phyloP scores from a whole-genome alignment of 225 moss, liverwort and hornwort species.

The Pseudoscleropodium purum region DNA sequence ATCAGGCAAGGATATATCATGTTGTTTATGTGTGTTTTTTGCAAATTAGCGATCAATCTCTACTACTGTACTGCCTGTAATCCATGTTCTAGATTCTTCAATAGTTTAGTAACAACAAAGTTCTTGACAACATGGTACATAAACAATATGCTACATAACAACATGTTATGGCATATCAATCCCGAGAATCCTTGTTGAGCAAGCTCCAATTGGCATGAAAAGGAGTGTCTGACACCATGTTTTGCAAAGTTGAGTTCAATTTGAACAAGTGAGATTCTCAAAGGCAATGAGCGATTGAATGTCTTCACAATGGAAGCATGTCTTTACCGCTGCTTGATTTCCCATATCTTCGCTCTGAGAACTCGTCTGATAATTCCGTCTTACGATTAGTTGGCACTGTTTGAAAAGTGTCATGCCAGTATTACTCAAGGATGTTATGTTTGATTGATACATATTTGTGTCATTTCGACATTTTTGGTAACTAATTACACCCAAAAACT shows the following conservation, averaged over 20 bases:
- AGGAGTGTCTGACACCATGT: neutral
- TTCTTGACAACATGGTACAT: neutral
- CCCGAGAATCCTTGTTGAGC: neutral
- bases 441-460: neutral
- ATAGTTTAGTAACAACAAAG: neutral
- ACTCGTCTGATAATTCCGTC: neutral
- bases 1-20: constrained; percentile 17
- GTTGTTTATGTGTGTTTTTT: neutral
- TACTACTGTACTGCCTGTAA: neutral
- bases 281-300: neutral
- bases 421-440: neutral
- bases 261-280: neutral
- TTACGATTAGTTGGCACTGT: neutral
- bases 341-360: neutral
- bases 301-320: neutral
- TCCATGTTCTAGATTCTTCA: neutral
- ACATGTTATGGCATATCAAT: neutral
- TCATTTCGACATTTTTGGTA: neutral
- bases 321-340: neutral
- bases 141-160: neutral
- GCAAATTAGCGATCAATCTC: neutral
- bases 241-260: no score
- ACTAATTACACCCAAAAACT: no score
- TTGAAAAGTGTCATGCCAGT: neutral
- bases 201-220: neutral